Conservation (phyloP, 805 yeast genomes). For the Candida xiaguanensis region DNA sequence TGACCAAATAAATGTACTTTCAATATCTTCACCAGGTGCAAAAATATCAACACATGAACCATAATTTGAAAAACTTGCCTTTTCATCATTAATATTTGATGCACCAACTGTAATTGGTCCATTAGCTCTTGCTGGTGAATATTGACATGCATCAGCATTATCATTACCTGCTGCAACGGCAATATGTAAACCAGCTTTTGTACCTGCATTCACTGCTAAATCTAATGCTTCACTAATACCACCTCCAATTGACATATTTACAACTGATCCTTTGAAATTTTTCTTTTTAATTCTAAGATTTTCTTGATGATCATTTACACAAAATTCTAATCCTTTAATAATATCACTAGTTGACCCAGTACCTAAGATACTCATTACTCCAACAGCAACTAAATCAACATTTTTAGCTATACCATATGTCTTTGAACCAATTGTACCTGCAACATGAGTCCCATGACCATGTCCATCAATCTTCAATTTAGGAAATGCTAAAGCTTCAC, state of each 20-base stretch:
- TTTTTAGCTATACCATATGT: constrained; percentile 80
- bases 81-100: constrained; percentile 39
- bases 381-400: constrained; percentile 37
- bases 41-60: constrained; percentile 52
- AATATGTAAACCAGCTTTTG: constrained; percentile 51
- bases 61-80: constrained; percentile 52
- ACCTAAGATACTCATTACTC: constrained; percentile 39
- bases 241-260: constrained; percentile 63
- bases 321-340: constrained; percentile 39
- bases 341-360: constrained; percentile 40
- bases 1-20: constrained; percentile 54
- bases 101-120: constrained; percentile 54
- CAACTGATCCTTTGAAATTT: constrained; percentile 58
- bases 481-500: constrained; percentile 40
- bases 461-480: constrained; percentile 50
- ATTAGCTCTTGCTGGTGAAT: constrained; percentile 60
- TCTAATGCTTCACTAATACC: constrained; percentile 55
- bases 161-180: constrained; percentile 67
- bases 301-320: constrained; percentile 32
- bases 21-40: constrained; percentile 55
- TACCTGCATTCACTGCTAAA: constrained; percentile 57
- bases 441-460: constrained; percentile 95
- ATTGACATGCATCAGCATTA: constrained; percentile 55
- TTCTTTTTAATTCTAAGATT: constrained; percentile 21
- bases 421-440: constrained; percentile 78